Conservation (phyloP, 2,329 filamentous ascomycete genomes). For the Fusarium xylarioides region DNA sequence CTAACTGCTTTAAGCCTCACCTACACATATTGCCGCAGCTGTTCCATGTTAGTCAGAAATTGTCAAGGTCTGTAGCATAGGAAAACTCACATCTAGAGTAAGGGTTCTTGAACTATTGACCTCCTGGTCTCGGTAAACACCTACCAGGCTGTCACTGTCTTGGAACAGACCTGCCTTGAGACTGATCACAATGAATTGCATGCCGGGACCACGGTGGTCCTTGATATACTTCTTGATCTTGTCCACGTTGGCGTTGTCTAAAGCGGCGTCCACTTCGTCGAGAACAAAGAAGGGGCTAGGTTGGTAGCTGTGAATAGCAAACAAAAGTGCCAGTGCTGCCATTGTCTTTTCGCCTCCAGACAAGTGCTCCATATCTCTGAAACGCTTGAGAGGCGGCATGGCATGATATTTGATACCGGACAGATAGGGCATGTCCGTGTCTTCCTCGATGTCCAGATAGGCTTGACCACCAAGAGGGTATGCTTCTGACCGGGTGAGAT, state of each 20-base stretch:
- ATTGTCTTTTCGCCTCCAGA: conserved; percentile 99
- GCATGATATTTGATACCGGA: conserved; percentile 98
- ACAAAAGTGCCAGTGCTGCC: conserved; percentile 93
- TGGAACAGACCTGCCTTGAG: conserved; percentile 96
- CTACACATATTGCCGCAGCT: conserved; percentile 50
- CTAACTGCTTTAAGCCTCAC: not conserved
- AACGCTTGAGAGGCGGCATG: conserved; percentile 97
- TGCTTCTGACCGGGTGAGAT: conserved; percentile 88
- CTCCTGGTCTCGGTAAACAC: conserved; percentile 93
- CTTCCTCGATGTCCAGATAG: conserved; percentile 91
- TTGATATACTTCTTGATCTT: conserved; percentile 97
- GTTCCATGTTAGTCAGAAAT: conserved; percentile 10
- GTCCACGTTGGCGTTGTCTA: conserved; percentile 97
- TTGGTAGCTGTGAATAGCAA: conserved; percentile 96
- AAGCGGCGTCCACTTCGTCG: conserved; percentile 95
- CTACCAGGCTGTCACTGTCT: conserved; percentile 93
- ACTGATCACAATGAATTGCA: conserved; percentile 99
- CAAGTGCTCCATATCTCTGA: conserved; percentile 98
- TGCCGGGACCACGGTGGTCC: conserved; percentile 92
- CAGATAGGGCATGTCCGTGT: conserved; percentile 95
- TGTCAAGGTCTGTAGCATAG: not conserved
- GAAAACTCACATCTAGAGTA: conserved; percentile 87
- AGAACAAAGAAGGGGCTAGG: conserved; percentile 97
- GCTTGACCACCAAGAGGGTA: conserved; percentile 91
- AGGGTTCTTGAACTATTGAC: conserved; percentile 91